Base-by-base conservation (phyloP, 2,329 filamentous ascomycete genomes). In the Fusarium concolor region DNA sequence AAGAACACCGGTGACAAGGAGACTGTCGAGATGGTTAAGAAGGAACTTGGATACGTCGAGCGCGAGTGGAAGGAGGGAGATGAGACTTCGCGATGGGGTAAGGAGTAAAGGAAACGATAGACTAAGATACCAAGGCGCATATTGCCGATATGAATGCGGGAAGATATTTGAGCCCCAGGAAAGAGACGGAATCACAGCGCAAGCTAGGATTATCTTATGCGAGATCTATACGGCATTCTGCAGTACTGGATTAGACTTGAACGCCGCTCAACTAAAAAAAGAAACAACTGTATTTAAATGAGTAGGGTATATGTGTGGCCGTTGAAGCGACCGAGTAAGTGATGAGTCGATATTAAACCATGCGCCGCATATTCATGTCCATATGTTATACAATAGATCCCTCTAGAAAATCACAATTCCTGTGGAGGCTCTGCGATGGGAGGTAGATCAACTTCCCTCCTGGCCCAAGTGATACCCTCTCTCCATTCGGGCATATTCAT, bases 1-100 rank as follows among this genome's bases (percentile, higher is more conserved):
- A 99, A 99, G 85, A 99, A 99, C 75, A 98, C 94, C 0, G 96
- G 96, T 10, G 91, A 97, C 75, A 88, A 89, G 73, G 85, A 85
- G 20, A 92, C 91, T 2, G 92, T 99, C 0, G 84, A 89, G 57
- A 88, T 90, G 70, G 94, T 98, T 65, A 99, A 99, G 86, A 85
- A 87, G 74, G 86, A 91, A 66, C 85, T 97, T 41, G 94, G 94
- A 1, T 98, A 99, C 76, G 85, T 90, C 6, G 95, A 98, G 81
- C 90, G 91, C 71, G 84, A 88, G 28, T 97, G 96, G 94, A 85
- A 86, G 58, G 90, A 89, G 7, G 94, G 93, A 11, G 92, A 97
- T 73, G 95, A 98, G 82, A 90, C 88, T 29, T 87, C 88, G 51
- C 85, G 94, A 76, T 97, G 94, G 94, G 92, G 91, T 51, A 87